Conservation (phyloP, 2,329 filamentous ascomycete genomes). For the Trichoderma arundinaceum region DNA sequence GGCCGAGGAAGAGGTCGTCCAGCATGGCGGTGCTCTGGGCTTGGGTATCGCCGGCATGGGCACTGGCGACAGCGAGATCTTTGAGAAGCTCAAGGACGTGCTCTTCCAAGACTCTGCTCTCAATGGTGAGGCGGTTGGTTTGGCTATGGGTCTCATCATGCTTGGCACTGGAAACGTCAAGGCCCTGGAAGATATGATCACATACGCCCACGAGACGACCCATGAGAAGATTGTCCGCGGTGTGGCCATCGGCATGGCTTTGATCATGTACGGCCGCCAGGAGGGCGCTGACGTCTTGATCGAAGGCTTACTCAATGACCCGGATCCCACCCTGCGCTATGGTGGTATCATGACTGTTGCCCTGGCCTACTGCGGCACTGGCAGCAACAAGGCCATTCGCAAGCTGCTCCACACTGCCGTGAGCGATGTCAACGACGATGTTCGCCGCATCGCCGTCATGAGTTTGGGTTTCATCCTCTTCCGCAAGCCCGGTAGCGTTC, state of each 20-base stretch:
- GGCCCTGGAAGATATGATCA: constrained; percentile 94
- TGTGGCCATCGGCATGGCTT: constrained; percentile 91
- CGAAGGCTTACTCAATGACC: constrained; percentile 88
- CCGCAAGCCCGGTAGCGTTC: constrained; percentile 94
- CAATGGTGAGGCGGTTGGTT: constrained; percentile 93
- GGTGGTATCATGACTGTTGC: constrained; percentile 99
- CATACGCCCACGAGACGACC: constrained; percentile 95
- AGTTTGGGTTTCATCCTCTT: constrained; percentile 98
- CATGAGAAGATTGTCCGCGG: constrained; percentile 99
- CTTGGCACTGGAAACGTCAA: constrained; percentile 95
- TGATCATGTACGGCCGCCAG: constrained; percentile 97
- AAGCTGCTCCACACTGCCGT: constrained; percentile 95
- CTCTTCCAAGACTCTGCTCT: constrained; percentile 93
- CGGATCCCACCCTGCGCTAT: constrained; percentile 91
- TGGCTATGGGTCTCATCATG: constrained; percentile 98
- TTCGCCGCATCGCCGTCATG: constrained; percentile 94
- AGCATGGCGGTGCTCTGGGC: constrained; percentile 93
- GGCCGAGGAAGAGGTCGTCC: constrained; percentile 88
- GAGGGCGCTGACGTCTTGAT: constrained; percentile 95
- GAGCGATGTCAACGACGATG: constrained; percentile 97
- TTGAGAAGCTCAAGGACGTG: constrained; percentile 86
- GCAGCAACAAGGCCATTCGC: constrained; percentile 97
- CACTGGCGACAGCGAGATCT: constrained; percentile 86
- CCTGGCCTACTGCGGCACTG: constrained; percentile 93
- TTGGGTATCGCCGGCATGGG: constrained; percentile 98